phyloP scores from a whole-genome alignment of 176 grass and related monocot genomes.

The Musa schizocarpa region DNA sequence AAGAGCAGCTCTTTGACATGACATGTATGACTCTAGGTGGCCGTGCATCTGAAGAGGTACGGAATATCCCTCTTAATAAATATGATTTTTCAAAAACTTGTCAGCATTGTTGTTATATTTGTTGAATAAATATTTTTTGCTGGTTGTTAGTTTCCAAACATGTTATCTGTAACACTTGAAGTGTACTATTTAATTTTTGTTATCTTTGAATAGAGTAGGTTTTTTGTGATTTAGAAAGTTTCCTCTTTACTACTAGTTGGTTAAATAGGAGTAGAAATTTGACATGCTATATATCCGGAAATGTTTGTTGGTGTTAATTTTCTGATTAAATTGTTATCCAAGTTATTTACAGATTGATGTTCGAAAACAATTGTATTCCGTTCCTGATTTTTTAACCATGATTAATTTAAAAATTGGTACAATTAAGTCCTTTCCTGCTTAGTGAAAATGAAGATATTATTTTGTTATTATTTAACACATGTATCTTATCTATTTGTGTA shows the following conservation, averaged over 20 bases:
- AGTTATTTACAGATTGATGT: background rate
- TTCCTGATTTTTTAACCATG: background rate
- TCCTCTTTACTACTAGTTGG: background rate
- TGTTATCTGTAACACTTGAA: too few species aligned
- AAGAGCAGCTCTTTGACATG: conserved; percentile 85
- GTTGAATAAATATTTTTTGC: background rate
- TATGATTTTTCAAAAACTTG: background rate
- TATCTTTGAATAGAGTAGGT: too few species aligned
- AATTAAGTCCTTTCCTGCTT: too few species aligned
- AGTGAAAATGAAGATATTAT: too few species aligned
- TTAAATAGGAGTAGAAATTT: background rate
- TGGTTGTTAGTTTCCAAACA: too few species aligned
- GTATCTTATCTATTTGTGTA: too few species aligned
- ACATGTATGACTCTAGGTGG: conserved; percentile 95
- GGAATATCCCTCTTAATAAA: background rate
- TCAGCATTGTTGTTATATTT: background rate
- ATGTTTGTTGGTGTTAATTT: background rate
- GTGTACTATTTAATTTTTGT: too few species aligned
- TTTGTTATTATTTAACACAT: too few species aligned
- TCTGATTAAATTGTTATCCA: background rate
- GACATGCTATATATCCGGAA: background rate
- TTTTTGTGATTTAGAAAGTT: background rate
- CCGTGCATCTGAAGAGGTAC: conserved; percentile 80
- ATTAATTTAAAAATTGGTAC: too few species aligned
- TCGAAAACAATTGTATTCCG: background rate